phyloP scores from a whole-genome alignment of 768 basidiomycete genomes.

The Omphalotus guepiniiformis region DNA sequence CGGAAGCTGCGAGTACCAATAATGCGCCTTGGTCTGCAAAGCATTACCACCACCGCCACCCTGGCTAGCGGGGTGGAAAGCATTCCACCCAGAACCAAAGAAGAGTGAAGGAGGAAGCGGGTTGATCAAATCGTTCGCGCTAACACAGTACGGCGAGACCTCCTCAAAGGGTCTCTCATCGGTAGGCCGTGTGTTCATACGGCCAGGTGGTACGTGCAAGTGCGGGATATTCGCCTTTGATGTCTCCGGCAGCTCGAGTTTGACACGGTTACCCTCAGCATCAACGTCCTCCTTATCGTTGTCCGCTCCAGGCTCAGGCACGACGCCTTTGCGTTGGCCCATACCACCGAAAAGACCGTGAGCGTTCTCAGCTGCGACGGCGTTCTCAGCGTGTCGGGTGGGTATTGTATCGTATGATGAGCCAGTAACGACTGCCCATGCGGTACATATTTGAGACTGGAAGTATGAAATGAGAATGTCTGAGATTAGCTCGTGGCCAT shows the following conservation, averaged over 20 bases:
- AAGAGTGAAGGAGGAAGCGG: constrained; percentile 93
- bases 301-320: constrained; percentile 41
- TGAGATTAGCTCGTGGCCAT: constrained; percentile 83
- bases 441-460: constrained; percentile 82
- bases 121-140: constrained; percentile 97
- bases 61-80: constrained; percentile 60
- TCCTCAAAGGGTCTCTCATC: constrained; percentile 65
- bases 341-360: constrained; percentile 82
- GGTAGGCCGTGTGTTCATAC: constrained; percentile 66
- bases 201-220: constrained; percentile 62
- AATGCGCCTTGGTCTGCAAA: constrained; percentile 67
- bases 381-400: constrained; percentile 33
- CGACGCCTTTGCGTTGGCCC: constrained; percentile 72
- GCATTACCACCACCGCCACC: constrained; percentile 32
- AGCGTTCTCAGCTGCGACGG: constrained; percentile 32
- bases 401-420: constrained; percentile 57
- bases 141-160: constrained; percentile 86
- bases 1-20: constrained; percentile 90
- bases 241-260: constrained; percentile 16
- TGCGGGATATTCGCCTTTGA: constrained; percentile 31
- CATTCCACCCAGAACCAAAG: constrained; percentile 89
- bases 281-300: constrained; percentile 28
- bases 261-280: constrained; percentile 23
- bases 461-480: constrained; percentile 92
- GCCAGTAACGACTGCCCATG: constrained; percentile 75